Conservation (phyloP, 2,329 filamentous ascomycete genomes). For the Trichothecium roseum region DNA sequence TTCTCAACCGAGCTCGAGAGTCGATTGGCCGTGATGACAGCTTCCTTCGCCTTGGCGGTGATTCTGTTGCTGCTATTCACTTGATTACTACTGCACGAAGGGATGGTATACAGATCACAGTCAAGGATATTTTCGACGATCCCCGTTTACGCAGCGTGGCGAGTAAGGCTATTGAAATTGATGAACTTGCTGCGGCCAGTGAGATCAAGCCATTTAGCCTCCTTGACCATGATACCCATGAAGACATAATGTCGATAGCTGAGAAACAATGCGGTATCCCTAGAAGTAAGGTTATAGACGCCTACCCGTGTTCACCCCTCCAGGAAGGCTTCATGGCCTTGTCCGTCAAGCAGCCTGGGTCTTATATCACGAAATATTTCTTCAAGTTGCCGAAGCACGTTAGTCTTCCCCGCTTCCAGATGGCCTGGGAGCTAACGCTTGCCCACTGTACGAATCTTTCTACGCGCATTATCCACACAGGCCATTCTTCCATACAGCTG, state of each 20-base stretch:
- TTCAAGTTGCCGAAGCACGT: slow-evolving; percentile 1
- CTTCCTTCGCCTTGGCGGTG: slow-evolving; percentile 8
- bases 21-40: slow-evolving; percentile 4
- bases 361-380: slow-evolving; percentile 1
- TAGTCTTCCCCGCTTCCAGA: slow-evolving; percentile 7
- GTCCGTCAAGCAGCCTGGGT: background rate
- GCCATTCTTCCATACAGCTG: background rate
- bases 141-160: background rate
- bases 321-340: slow-evolving; percentile 1
- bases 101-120: background rate
- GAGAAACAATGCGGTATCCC: background rate
- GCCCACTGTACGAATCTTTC: slow-evolving; percentile 8
- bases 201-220: background rate
- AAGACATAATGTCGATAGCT: background rate
- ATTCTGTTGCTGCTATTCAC: slow-evolving; percentile 8
- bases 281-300: background rate
- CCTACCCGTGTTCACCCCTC: background rate
- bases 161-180: background rate
- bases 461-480: slow-evolving; percentile 8
- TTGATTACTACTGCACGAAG: background rate
- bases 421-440: slow-evolving; percentile 10
- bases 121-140: background rate
- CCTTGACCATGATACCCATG: background rate
- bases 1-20: slow-evolving; percentile 1
- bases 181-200: background rate